These are phyloP conservation scores for Apiospora koreana DNA, from an alignment of 2,329 filamentous ascomycete species.

Conservation along the genomic window DNA sequence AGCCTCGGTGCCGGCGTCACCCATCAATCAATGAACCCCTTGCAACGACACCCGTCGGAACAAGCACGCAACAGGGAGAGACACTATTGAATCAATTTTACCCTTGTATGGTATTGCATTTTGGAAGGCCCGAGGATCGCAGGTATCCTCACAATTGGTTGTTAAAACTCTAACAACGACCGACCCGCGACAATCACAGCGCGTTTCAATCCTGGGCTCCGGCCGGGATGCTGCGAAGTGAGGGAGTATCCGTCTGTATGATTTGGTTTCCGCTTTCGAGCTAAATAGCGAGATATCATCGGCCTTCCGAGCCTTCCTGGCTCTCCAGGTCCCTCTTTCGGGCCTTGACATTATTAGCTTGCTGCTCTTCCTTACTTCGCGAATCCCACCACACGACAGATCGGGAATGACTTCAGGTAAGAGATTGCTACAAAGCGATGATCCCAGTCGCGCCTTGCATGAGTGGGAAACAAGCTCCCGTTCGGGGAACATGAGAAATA, in stretches of 20 bases:
- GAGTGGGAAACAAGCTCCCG: slow-evolving; percentile 7
- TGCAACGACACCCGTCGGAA: slow-evolving; percentile 1
- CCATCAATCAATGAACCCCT: slow-evolving; percentile 21
- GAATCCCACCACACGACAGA: slow-evolving; percentile 6
- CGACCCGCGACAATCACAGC: not conserved
- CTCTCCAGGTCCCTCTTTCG: not conserved
- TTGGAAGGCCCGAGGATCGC: not conserved
- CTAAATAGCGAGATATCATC: slow-evolving; percentile 4
- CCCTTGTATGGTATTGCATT: not conserved
- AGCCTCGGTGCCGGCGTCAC: slow-evolving; percentile 18
- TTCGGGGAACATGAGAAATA: not conserved
- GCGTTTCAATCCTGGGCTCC: not conserved
- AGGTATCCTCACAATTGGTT: not conserved
- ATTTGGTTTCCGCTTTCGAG: slow-evolving; percentile 10
- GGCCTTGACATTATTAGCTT: not conserved
- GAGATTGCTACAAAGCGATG: slow-evolving; percentile 1
- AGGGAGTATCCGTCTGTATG: not conserved
- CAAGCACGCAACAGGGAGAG: slow-evolving; percentile 2
- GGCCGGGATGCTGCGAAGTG: not conserved
- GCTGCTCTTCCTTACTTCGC: slow-evolving; percentile 2
- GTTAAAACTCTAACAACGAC: not conserved
- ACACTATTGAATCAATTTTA: slow-evolving; percentile 4
- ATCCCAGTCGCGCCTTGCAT: slow-evolving; percentile 9
- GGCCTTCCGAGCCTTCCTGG: not conserved
- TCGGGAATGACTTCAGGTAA: not conserved